Evolutionary conservation across 2,329 filamentous ascomycete species (phyloP).

Genomic region (Fusarium bactridioides): DNA sequence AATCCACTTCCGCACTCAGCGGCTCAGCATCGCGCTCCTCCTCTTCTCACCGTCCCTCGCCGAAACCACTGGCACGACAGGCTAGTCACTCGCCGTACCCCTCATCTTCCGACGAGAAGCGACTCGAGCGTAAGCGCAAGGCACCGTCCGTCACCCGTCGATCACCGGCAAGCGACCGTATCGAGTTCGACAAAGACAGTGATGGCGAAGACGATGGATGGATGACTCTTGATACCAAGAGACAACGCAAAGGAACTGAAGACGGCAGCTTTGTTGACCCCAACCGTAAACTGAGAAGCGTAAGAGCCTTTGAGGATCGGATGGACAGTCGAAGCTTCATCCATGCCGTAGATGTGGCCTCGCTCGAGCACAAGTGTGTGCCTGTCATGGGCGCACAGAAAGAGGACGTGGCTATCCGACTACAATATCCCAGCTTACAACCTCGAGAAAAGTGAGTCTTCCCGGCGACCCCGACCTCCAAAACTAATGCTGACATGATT

Average conservation of each 20-base stretch:
- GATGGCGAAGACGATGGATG: constrained; percentile 63
- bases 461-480: not conserved
- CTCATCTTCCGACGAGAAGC: constrained; percentile 50
- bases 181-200: constrained; percentile 60
- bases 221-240: constrained; percentile 57
- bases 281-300: constrained; percentile 56
- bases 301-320: constrained; percentile 55
- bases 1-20: constrained; percentile 44
- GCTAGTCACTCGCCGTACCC: constrained; percentile 55
- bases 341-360: constrained; percentile 66
- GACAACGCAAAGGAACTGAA: constrained; percentile 53
- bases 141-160: constrained; percentile 46
- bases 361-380: constrained; percentile 58
- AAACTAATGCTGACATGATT: constrained; percentile 31
- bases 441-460: constrained; percentile 69
- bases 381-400: constrained; percentile 58
- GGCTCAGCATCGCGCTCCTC: constrained; percentile 46
- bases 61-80: constrained; percentile 49
- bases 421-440: constrained; percentile 85
- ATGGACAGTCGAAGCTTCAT: constrained; percentile 58
- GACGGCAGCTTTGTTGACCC: constrained; percentile 55
- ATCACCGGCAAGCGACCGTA: constrained; percentile 59
- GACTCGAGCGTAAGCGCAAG: constrained; percentile 59
- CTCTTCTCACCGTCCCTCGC: constrained; percentile 50
- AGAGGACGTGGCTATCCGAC: constrained; percentile 67